Conservation (phyloP, 2,329 filamentous ascomycete species). For the Sordariomycetes sp. region DNA sequence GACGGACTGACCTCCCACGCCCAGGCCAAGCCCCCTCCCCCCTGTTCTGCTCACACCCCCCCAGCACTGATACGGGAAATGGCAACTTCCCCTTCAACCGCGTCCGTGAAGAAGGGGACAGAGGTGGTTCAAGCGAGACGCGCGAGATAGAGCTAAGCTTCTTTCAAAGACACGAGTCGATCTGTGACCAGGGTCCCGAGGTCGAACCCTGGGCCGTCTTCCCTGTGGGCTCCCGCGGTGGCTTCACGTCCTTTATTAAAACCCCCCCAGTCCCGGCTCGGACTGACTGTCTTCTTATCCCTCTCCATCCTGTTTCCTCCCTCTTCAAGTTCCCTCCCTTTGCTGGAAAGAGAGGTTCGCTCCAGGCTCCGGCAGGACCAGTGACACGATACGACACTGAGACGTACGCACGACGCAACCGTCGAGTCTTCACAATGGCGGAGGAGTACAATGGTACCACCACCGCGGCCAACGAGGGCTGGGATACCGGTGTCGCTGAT, state of each 20-base stretch:
- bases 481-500: conserved; percentile 45
- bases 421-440: conserved; percentile 4
- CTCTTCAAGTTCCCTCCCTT: too few relatives aligned
- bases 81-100: background rate
- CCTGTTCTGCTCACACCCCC: background rate
- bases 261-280: background rate
- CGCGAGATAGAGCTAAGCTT: too few relatives aligned
- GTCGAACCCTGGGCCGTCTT: background rate
- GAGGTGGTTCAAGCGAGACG: too few relatives aligned
- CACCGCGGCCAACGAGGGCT: conserved; percentile 39
- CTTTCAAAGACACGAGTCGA: too few relatives aligned
- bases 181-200: too few relatives aligned
- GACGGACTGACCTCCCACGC: background rate
- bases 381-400: too few relatives aligned
- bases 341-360: background rate
- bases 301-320: background rate
- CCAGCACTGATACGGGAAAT: background rate
- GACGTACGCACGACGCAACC: too few relatives aligned
- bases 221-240: background rate
- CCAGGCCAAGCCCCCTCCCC: background rate
- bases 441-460: conserved; percentile 39
- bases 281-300: background rate
- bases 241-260: background rate
- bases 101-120: too few relatives aligned
- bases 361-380: too few relatives aligned